Evolutionary conservation across 2,329 filamentous ascomycete genomes (phyloP).

Genomic region (Phyllosticta ampelicida): DNA sequence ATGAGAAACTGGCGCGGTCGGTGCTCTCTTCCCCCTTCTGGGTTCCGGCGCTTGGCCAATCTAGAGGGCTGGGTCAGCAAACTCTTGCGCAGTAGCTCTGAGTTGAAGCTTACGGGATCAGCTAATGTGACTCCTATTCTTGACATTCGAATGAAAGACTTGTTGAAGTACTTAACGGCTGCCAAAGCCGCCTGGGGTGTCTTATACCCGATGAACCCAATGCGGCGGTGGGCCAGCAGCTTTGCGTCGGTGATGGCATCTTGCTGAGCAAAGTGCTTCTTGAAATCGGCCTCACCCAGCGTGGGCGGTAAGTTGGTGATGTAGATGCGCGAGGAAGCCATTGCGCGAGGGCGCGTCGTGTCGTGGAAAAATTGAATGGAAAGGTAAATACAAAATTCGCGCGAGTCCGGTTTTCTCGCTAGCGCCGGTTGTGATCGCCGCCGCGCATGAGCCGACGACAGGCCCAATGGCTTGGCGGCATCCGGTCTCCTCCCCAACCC

Average conservation of each 20-base stretch:
- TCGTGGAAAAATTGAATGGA: not conserved
- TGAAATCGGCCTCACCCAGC: conserved; percentile 74
- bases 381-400: conserved; percentile 6
- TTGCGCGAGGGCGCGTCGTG: conserved; percentile 11
- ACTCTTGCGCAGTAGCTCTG: not conserved
- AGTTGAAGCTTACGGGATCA: conserved; percentile 51
- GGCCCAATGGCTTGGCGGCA: not conserved
- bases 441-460: not conserved
- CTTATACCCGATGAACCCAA: conserved; percentile 93
- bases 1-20: not conserved
- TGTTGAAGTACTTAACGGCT: conserved; percentile 92
- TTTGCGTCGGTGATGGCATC: conserved; percentile 81
- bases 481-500: not conserved
- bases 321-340: conserved; percentile 71
- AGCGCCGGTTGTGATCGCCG: not conserved
- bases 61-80: conserved; percentile 1
- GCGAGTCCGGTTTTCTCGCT: conserved; percentile 1
- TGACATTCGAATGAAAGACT: conserved; percentile 89
- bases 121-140: conserved; percentile 85
- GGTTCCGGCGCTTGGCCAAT: conserved; percentile 9
- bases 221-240: conserved; percentile 77
- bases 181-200: conserved; percentile 65
- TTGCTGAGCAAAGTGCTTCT: conserved; percentile 74
- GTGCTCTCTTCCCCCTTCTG: conserved; percentile 1
- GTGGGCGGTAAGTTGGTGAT: conserved; percentile 69